These are phyloP conservation scores for Blastocystis sp. DNA, from an alignment of 352 stramenopile species.

Conservation along the genomic window DNA sequence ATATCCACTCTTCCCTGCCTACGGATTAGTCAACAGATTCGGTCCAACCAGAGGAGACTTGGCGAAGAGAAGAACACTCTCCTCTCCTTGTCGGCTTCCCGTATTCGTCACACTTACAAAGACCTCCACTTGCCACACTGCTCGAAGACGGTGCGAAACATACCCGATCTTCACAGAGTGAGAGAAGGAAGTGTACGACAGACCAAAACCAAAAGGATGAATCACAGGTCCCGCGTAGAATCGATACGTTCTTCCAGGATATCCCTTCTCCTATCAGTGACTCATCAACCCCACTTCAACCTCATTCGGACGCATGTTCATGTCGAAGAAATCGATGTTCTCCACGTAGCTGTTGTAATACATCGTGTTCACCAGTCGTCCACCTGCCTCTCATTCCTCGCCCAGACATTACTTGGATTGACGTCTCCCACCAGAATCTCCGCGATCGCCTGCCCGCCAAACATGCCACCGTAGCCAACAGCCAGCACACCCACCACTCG, in stretches of 20 bases:
- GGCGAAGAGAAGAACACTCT: conserved; percentile 68
- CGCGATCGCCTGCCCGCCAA: conserved; percentile 72
- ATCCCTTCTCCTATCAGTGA: conserved; percentile 70
- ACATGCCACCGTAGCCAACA: conserved; percentile 77
- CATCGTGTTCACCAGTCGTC: conserved; percentile 79
- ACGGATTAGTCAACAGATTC: not conserved
- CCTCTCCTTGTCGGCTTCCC: conserved; percentile 67
- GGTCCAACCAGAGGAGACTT: conserved; percentile 63
- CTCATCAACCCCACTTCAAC: not conserved
- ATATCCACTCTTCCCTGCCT: conserved; percentile 64
- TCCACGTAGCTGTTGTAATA: conserved; percentile 76
- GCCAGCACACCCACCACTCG: conserved; percentile 74
- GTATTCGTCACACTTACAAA: conserved; percentile 69
- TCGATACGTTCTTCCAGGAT: conserved; percentile 80
- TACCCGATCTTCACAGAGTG: conserved; percentile 7
- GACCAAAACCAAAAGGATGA: conserved; percentile 79
- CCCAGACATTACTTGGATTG: conserved; percentile 20
- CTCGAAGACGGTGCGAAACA: conserved; percentile 2
- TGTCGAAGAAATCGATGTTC: conserved; percentile 75
- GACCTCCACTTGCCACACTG: conserved; percentile 5
- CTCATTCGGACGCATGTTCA: conserved; percentile 76
- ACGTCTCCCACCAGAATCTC: conserved; percentile 64
- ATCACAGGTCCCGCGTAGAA: conserved; percentile 81
- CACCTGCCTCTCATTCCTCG: conserved; percentile 55
- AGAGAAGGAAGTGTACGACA: conserved; percentile 80